A percentile compares a stretch with the other conserved stretches of the same genome.
Conservation (phyloP, 2,329 filamentous ascomycete species). For the Penicillium sp. region DNA sequence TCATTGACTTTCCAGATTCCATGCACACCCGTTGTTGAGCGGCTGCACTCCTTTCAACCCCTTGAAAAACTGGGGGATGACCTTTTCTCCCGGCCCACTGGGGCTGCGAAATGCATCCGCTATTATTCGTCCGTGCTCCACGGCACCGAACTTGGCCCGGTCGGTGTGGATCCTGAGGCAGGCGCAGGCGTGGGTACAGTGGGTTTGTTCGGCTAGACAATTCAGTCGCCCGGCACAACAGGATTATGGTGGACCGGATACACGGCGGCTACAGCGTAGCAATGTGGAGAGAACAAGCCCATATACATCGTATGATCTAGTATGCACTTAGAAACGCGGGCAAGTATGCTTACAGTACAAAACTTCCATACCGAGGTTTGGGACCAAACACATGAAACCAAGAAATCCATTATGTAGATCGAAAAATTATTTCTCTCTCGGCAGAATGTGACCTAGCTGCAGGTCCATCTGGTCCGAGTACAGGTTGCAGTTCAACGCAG, state of each 20-base stretch:
- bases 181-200: slow-evolving; percentile 1
- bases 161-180: slow-evolving; percentile 20
- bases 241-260: neutral
- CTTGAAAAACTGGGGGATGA: slow-evolving; percentile 1
- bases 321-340: neutral
- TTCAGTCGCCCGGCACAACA: neutral
- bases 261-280: neutral
- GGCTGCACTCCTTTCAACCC: neutral
- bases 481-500: neutral
- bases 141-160: slow-evolving; percentile 3
- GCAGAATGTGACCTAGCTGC: slow-evolving; percentile 2
- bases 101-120: slow-evolving; percentile 20
- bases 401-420: neutral
- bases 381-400: neutral
- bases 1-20: neutral
- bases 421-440: neutral
- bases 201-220: neutral
- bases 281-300: neutral
- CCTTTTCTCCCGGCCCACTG: slow-evolving; percentile 13
- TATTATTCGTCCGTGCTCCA: slow-evolving; percentile 18
- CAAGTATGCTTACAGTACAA: neutral
- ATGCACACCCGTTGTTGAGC: neutral
- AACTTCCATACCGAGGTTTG: neutral
- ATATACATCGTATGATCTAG: neutral
- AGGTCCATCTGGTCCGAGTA: neutral